These are phyloP conservation scores for Tylopilus sp. DNA, from an alignment of 768 basidiomycete species.

Conservation along the genomic window DNA sequence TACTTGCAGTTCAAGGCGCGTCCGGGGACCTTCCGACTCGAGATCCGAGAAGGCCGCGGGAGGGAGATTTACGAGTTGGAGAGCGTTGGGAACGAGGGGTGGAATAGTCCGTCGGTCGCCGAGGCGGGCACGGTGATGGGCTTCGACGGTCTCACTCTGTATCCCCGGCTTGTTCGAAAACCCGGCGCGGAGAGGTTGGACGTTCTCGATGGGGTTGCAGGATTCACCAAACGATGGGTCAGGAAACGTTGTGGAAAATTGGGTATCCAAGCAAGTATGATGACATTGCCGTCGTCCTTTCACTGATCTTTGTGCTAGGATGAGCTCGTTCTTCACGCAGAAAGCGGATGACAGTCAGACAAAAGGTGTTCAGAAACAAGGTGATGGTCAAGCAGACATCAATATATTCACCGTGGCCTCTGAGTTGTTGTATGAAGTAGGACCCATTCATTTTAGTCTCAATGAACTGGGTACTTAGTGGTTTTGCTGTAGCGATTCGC, in stretches of 20 bases:
- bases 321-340: constrained; percentile 44
- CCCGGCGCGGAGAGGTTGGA: constrained; percentile 80
- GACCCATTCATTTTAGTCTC: neutral
- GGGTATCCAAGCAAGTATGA: constrained; percentile 49
- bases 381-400: constrained; percentile 73
- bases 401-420: constrained; percentile 99
- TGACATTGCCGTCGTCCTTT: neutral
- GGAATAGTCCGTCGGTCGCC: constrained; percentile 72
- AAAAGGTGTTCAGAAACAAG: constrained; percentile 24
- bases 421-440: constrained; percentile 90
- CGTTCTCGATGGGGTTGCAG: constrained; percentile 58
- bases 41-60: constrained; percentile 80
- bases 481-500: constrained; percentile 72
- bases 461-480: constrained; percentile 1
- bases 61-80: constrained; percentile 77
- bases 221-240: constrained; percentile 29
- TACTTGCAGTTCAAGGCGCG: constrained; percentile 94
- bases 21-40: constrained; percentile 82
- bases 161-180: constrained; percentile 68
- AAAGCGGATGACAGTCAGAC: constrained; percentile 22
- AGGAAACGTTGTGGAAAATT: constrained; percentile 43
- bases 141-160: constrained; percentile 88
- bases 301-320: constrained; percentile 24
- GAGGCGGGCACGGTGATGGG: constrained; percentile 77
- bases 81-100: constrained; percentile 86